Conservation (phyloP, 306 rosid genomes). For the Fragaria iinumae region DNA sequence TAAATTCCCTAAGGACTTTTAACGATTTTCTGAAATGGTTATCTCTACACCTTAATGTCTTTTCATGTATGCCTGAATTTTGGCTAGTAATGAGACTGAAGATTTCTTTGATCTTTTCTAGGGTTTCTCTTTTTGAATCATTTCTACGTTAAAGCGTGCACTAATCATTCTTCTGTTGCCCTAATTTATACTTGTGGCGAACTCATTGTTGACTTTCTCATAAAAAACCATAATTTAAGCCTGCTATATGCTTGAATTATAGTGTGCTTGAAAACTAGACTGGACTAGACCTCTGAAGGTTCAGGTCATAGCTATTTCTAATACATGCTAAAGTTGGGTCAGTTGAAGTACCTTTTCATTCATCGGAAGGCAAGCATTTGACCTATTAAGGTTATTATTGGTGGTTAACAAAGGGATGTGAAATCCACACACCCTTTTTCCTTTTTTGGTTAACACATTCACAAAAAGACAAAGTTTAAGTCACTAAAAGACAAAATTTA, state of each 20-base stretch:
- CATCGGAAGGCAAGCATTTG: not conserved
- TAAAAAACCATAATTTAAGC: not conserved
- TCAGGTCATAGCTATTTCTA: not conserved
- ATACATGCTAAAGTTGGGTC: constrained; percentile 8
- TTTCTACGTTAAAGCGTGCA: not conserved
- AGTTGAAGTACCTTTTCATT: not conserved
- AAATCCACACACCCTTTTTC: too few species aligned
- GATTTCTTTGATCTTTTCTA: not conserved
- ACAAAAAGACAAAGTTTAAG: too few species aligned
- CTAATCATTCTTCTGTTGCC: not conserved
- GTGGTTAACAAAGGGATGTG: not conserved
- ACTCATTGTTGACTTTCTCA: not conserved
- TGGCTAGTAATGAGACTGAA: not conserved
- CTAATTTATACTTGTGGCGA: not conserved
- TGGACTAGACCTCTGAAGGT: not conserved
- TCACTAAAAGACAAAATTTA: too few species aligned
- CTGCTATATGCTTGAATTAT: not conserved
- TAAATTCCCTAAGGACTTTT: not conserved
- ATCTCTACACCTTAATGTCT: not conserved
- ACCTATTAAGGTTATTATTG: not conserved
- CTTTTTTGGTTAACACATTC: too few species aligned
- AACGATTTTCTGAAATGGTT: not conserved
- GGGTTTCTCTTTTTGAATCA: not conserved
- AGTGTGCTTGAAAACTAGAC: not conserved
- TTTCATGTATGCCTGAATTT: not conserved